Conservation (phyloP, 352 stramenopile species). For the Phytophthora pluvialis region DNA sequence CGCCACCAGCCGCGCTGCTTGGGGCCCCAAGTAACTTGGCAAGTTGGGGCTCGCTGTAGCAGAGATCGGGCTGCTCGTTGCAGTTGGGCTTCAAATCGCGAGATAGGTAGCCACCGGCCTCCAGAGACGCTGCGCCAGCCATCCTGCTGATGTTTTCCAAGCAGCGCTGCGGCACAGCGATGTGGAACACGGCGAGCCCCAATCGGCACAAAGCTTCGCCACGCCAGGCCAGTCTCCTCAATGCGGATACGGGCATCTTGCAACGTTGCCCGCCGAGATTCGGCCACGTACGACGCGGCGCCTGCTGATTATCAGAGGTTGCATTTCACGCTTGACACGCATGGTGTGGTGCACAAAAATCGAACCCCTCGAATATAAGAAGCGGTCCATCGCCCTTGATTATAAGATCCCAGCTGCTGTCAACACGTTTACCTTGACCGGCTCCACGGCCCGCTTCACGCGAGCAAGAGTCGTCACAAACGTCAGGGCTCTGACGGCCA, state of each 20-base stretch:
- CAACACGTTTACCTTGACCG: too few relatives aligned
- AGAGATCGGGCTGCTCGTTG: constrained; percentile 27
- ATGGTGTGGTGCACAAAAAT: constrained; percentile 24
- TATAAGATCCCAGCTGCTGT: constrained; percentile 3
- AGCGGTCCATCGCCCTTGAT: constrained; percentile 7
- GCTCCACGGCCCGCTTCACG: too few relatives aligned
- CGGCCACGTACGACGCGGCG: not conserved
- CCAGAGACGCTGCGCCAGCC: constrained; percentile 28
- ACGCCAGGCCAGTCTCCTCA: constrained; percentile 17
- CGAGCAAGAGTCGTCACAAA: too few relatives aligned
- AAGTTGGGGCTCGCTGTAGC: not conserved
- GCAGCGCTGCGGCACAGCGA: not conserved
- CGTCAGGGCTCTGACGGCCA: too few relatives aligned
- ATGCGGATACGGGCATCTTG: constrained; percentile 7
- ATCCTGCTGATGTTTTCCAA: constrained; percentile 25
- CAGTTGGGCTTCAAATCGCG: constrained; percentile 33
- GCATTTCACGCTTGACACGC: constrained; percentile 14
- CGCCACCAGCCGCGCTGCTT: constrained; percentile 16
- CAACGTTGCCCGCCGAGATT: constrained; percentile 4
- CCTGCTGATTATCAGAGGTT: constrained; percentile 5
- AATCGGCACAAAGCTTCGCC: not conserved
- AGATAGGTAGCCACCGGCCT: constrained; percentile 29
- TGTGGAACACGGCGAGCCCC: not conserved
- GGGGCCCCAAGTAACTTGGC: not conserved
- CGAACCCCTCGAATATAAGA: constrained; percentile 17